These are phyloP conservation scores for Alternaria dauci DNA, from an alignment of 2,329 filamentous ascomycete species.

Conservation along the genomic window DNA sequence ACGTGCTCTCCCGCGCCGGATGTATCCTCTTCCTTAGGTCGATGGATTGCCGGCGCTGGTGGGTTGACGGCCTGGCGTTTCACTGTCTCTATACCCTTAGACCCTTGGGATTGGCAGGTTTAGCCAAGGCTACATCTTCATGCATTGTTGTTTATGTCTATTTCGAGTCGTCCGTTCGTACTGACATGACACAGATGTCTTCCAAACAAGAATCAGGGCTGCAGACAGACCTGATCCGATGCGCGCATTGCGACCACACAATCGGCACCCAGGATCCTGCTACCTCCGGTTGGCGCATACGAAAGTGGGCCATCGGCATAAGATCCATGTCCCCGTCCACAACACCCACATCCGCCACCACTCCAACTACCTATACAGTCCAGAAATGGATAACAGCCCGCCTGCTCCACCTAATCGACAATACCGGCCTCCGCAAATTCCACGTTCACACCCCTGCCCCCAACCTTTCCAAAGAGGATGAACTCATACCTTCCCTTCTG, in stretches of 20 bases:
- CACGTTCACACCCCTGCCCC: slow-evolving; percentile 54
- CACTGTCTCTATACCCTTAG: slow-evolving; percentile 43
- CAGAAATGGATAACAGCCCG: slow-evolving; percentile 63
- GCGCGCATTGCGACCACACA: slow-evolving; percentile 49
- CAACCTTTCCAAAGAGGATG: background rate
- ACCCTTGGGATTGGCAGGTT: slow-evolving; percentile 47
- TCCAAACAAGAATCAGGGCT: slow-evolving; percentile 11
- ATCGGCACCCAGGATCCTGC: slow-evolving; percentile 54
- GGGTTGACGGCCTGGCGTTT: slow-evolving; percentile 45
- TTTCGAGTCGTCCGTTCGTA: background rate
- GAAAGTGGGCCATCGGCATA: slow-evolving; percentile 58
- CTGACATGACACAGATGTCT: slow-evolving; percentile 24
- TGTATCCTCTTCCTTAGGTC: slow-evolving; percentile 40
- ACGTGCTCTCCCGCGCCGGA: slow-evolving; percentile 29
- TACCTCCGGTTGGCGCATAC: slow-evolving; percentile 58
- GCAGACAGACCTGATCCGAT: slow-evolving; percentile 36
- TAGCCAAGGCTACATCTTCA: slow-evolving; percentile 41
- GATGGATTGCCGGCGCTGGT: slow-evolving; percentile 40
- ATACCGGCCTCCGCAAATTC: slow-evolving; percentile 65
- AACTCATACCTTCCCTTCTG: slow-evolving; percentile 42
- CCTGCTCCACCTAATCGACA: slow-evolving; percentile 64
- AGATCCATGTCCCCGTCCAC: slow-evolving; percentile 3
- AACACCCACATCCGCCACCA: slow-evolving; percentile 5
- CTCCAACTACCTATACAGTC: slow-evolving; percentile 28
- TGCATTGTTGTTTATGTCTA: background rate